These are phyloP conservation scores for Volvox carteri DNA, from an alignment of 163 green algal genomes.

Conservation along the genomic window DNA sequence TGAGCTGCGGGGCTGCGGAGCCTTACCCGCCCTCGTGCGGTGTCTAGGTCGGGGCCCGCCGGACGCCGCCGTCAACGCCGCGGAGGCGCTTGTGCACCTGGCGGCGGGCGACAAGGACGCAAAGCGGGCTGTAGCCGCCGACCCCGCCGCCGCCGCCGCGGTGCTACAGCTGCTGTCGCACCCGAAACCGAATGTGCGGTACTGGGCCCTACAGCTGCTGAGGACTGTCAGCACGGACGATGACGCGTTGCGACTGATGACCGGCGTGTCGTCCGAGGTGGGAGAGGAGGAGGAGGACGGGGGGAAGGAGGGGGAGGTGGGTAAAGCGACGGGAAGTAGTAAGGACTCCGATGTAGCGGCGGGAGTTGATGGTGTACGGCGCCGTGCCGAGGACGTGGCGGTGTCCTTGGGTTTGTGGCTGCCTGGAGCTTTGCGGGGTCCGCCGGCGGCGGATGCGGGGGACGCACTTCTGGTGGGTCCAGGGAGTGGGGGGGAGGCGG, in stretches of 20 bases:
- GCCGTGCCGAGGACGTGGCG: too few relatives aligned
- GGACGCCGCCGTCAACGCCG: conserved; percentile 44
- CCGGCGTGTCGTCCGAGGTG: not conserved
- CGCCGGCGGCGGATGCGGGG: not conserved
- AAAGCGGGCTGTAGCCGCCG: conserved; percentile 34
- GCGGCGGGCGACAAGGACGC: conserved; percentile 7
- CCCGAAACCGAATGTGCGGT: not conserved
- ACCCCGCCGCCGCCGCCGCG: not conserved
- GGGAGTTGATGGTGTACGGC: too few relatives aligned
- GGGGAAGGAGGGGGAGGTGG: not conserved
- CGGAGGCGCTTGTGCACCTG: conserved; percentile 66
- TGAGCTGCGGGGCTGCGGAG: conserved; percentile 54
- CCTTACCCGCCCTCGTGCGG: conserved; percentile 46
- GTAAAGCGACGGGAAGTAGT: too few relatives aligned
- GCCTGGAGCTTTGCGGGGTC: too few relatives aligned
- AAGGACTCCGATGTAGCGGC: too few relatives aligned
- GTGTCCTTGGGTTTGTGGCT: too few relatives aligned
- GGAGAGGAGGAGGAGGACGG: not conserved
- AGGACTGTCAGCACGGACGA: conserved; percentile 36
- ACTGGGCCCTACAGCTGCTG: conserved; percentile 53
- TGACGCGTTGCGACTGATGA: not conserved
- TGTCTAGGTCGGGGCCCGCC: conserved; percentile 7
- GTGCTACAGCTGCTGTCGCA: conserved; percentile 9
- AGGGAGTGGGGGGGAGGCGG: too few relatives aligned
- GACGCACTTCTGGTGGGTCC: too few relatives aligned